Evolutionary conservation across 75 land plant species (phyloP).

Genomic region (Picea glauca): DNA sequence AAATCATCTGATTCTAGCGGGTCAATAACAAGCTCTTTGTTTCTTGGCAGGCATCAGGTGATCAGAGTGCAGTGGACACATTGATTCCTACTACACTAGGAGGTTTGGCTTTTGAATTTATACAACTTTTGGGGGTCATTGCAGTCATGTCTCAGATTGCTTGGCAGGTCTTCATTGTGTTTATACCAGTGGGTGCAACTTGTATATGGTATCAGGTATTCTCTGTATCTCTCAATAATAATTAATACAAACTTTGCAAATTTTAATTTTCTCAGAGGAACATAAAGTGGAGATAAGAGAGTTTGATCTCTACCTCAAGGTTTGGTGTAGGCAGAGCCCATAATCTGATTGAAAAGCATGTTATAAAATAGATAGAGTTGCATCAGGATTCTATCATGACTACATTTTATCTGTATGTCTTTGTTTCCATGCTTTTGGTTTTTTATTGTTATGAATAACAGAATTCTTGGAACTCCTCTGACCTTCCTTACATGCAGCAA

Average conservation of each 20-base stretch:
- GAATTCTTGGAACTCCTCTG: neutral
- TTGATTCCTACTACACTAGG: conserved; percentile 20
- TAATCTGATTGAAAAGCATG: neutral
- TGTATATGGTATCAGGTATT: conserved; percentile 15
- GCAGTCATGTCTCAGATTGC: conserved; percentile 26
- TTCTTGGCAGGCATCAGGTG: conserved; percentile 18
- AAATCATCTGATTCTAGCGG: neutral
- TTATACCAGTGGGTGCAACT: conserved; percentile 17
- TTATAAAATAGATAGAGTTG: neutral
- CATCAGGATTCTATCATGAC: neutral
- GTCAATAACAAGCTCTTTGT: neutral
- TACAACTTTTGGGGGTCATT: conserved; percentile 18
- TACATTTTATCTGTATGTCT: neutral
- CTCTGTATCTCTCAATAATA: neutral
- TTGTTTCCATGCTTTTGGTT: neutral
- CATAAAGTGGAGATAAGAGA: neutral
- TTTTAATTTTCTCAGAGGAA: neutral
- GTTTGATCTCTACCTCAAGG: neutral
- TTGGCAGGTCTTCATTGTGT: conserved; percentile 33
- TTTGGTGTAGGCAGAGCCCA: neutral
- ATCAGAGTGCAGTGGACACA: conserved; percentile 22
- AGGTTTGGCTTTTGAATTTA: conserved; percentile 4
- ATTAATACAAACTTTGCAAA: neutral
- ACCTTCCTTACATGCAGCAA: conserved; percentile 33
- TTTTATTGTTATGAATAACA: neutral